phyloP scores from a whole-genome alignment of 2,329 filamentous ascomycete genomes.

The Xylaria sp. region DNA sequence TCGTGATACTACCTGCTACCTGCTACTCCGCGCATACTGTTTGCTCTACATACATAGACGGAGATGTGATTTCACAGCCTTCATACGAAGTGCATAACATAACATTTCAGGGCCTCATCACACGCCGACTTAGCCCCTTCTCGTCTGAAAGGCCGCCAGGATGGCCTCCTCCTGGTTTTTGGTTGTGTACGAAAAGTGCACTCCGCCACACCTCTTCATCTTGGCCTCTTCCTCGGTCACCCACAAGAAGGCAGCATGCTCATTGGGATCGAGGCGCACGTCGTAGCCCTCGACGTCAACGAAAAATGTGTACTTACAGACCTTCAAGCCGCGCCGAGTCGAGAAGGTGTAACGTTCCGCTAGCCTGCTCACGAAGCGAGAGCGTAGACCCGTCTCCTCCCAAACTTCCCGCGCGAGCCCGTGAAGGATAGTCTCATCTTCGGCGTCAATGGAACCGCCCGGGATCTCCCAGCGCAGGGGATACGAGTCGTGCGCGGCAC shows the following conservation, averaged over 20 bases:
- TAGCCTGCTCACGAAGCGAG: constrained; percentile 16
- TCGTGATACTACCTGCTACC: too few relatives aligned
- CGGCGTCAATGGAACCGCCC: constrained; percentile 36
- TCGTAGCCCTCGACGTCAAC: constrained; percentile 25
- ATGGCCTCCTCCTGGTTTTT: constrained; percentile 22
- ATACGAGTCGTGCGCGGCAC: constrained; percentile 33
- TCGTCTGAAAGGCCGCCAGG: constrained; percentile 24
- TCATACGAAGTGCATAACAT: background rate
- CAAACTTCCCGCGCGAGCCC: constrained; percentile 37
- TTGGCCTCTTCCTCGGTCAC: constrained; percentile 31
- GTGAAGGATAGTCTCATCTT: constrained; percentile 36
- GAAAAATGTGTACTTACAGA: constrained; percentile 31
- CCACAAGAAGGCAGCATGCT: constrained; percentile 33
- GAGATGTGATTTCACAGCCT: background rate
- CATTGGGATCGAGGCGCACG: constrained; percentile 32
- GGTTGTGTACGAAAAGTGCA: constrained; percentile 26
- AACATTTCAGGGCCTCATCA: background rate
- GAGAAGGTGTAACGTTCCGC: constrained; percentile 24
- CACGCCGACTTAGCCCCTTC: constrained; percentile 6
- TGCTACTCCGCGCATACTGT: too few relatives aligned
- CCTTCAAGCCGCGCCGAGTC: constrained; percentile 15
- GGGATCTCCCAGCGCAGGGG: constrained; percentile 40
- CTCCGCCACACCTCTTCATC: constrained; percentile 22
- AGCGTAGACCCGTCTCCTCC: constrained; percentile 38
- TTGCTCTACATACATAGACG: background rate